Conservation (phyloP, 495 filamentous ascomycete genomes). For the Podospora sp. region DNA sequence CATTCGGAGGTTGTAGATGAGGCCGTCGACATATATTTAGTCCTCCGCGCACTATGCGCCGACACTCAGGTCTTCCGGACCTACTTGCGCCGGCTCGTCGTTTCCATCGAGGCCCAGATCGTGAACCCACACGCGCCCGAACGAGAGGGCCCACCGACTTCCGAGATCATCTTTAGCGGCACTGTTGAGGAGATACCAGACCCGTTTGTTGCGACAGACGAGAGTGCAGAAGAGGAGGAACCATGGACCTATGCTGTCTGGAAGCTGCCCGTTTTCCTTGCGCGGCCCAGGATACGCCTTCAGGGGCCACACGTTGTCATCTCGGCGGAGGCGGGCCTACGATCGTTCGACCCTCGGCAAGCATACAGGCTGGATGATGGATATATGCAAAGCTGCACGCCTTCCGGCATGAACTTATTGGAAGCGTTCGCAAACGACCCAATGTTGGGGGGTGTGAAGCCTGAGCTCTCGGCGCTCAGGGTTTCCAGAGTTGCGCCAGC, state of each 20-base stretch:
- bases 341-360: conserved; percentile 55
- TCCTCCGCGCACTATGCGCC: conserved; percentile 67
- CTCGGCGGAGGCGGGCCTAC: conserved; percentile 69
- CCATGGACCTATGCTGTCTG: conserved; percentile 72
- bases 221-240: conserved; percentile 35
- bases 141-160: conserved; percentile 50
- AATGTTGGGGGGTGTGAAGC: conserved; percentile 63
- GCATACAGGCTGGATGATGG: conserved; percentile 56
- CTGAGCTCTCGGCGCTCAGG: conserved; percentile 76
- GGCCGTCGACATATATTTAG: conserved; percentile 68
- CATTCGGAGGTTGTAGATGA: conserved; percentile 74
- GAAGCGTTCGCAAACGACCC: conserved; percentile 75
- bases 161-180: conserved; percentile 69
- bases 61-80: conserved; percentile 61
- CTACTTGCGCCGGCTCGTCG: conserved; percentile 63
- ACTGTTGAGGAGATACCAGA: conserved; percentile 61
- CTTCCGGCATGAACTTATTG: conserved; percentile 78
- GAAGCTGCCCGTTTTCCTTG: conserved; percentile 75
- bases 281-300: conserved; percentile 74
- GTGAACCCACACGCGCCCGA: conserved; percentile 57
- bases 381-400: conserved; percentile 74
- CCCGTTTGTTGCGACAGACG: conserved; percentile 62
- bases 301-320: conserved; percentile 79
- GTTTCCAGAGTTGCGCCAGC: conserved; percentile 74
- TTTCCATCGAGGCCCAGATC: conserved; percentile 73